A percentile compares a stretch with the other conserved stretches of the same genome.
Conservation (phyloP, 805 yeast genomes). For the Starmera caribaea region DNA sequence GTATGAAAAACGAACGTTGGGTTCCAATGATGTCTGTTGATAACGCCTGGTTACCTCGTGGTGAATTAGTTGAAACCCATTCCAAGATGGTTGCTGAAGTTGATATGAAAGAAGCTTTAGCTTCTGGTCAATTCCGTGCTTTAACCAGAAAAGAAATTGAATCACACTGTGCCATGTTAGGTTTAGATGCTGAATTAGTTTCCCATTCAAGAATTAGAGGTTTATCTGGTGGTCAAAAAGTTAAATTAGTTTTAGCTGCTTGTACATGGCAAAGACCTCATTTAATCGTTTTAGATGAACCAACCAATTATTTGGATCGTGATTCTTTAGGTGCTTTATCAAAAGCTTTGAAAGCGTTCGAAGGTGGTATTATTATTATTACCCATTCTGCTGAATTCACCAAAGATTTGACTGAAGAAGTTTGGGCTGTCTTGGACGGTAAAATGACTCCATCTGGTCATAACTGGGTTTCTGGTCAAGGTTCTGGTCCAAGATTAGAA, state of each 20-base stretch:
- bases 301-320: constrained; percentile 98
- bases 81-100: constrained; percentile 99
- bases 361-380: constrained; percentile 99
- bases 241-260: constrained; percentile 98
- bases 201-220: constrained; percentile 99
- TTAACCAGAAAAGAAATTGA: constrained; percentile 99
- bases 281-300: constrained; percentile 98
- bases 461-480: constrained; percentile 99
- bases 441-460: constrained; percentile 99
- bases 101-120: constrained; percentile 99
- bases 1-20: constrained; percentile 99
- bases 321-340: constrained; percentile 99
- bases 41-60: constrained; percentile 99
- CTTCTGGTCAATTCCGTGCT: constrained; percentile 99
- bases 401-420: constrained; percentile 98
- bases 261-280: constrained; percentile 99
- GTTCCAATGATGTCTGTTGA: constrained; percentile 99
- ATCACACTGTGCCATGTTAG: constrained; percentile 97
- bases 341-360: constrained; percentile 96
- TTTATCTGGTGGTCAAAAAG: constrained; percentile 99
- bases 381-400: constrained; percentile 99
- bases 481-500: constrained; percentile 98
- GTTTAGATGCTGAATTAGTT: constrained; percentile 97
- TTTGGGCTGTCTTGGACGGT: constrained; percentile 99
- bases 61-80: constrained; percentile 95